Conservation (phyloP, 352 stramenopile species). For the Globisporangium paddicum region DNA sequence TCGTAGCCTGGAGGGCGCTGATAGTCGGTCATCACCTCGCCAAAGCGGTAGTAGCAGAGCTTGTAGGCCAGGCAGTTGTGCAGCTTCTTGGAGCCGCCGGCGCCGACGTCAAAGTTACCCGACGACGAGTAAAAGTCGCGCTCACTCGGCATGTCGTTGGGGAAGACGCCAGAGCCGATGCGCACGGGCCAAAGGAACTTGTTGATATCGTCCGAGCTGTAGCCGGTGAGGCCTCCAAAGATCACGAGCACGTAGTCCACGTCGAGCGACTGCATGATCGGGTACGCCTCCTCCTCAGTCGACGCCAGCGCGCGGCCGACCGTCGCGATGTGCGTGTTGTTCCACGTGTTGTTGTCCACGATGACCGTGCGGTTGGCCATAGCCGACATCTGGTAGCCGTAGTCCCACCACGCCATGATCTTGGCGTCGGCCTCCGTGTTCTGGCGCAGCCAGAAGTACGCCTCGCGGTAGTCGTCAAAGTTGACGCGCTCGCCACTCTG, state of each 20-base stretch:
- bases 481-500: slow-evolving; percentile 78
- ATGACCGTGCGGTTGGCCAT: slow-evolving; percentile 89
- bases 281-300: slow-evolving; percentile 85
- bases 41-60: slow-evolving; percentile 92
- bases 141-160: slow-evolving; percentile 82
- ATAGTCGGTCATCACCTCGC: slow-evolving; percentile 85
- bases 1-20: slow-evolving; percentile 81
- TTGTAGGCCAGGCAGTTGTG: slow-evolving; percentile 94
- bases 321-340: slow-evolving; percentile 95
- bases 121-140: slow-evolving; percentile 82
- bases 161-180: slow-evolving; percentile 85
- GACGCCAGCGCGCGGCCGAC: slow-evolving; percentile 87
- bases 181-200: slow-evolving; percentile 93
- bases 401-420: slow-evolving; percentile 91
- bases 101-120: slow-evolving; percentile 84
- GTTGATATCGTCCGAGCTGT: slow-evolving; percentile 90
- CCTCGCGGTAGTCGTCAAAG: slow-evolving; percentile 98
- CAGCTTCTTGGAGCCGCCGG: slow-evolving; percentile 75
- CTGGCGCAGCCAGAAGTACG: slow-evolving; percentile 87
- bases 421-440: slow-evolving; percentile 88
- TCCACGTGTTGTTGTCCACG: slow-evolving; percentile 97
- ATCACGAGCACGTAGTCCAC: slow-evolving; percentile 93
- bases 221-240: slow-evolving; percentile 86
- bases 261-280: slow-evolving; percentile 88
- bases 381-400: slow-evolving; percentile 90